Evolutionary conservation across 257 asterid genomes (phyloP), one percentile per base, ranked within the genome.

Genomic region (Thymus mandschuricus): DNA sequence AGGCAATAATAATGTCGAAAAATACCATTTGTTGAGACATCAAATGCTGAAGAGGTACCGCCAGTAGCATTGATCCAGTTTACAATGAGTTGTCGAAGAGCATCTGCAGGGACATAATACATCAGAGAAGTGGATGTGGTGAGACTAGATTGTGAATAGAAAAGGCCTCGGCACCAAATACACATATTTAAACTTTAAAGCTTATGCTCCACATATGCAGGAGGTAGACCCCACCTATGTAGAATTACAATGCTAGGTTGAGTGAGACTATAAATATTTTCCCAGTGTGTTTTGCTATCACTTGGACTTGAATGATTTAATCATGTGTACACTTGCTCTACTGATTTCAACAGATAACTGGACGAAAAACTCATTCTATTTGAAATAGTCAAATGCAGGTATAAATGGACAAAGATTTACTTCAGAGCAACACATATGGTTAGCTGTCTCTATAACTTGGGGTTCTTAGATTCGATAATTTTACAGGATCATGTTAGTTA

Each of bases 51-150:
- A 54, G 90, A 81, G 58, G 83, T 79, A 43, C 90, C 88, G 49
- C 81, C 83, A 60, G 90, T 86, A 29, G 88, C 90, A 83, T 86
- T 86, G 71, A 86, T 86, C 88, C 90, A 86, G 73, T 83, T 80
- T 72, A 86, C 71, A 68, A 85, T 85, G 64, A 86, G 81, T 58
- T 85, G 90, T 66, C 90, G 86, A 76, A 83, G 90, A 70, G 86
- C 85, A 83, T 85, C 90, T 80, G 64, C 64, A 68, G 64, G 73
- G 10, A 52, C 29, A 54, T 54, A 28, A 55, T 27, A 51, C 33
- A 51, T 15, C 34, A 34, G 10, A 51, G 11, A 48, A 15, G 10
- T 52, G 51, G 29, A 68, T 7, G 64, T 21, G 64, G 52, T 52
- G 63, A 68, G 54, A 27, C 52, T 35, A 68, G 45, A 9, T 48